Percentiles rank a stretch among this genome's conserved stretches.
phyloP scores from a whole-genome alignment of 208 protist genomes.

The Crithidia expoeki region DNA sequence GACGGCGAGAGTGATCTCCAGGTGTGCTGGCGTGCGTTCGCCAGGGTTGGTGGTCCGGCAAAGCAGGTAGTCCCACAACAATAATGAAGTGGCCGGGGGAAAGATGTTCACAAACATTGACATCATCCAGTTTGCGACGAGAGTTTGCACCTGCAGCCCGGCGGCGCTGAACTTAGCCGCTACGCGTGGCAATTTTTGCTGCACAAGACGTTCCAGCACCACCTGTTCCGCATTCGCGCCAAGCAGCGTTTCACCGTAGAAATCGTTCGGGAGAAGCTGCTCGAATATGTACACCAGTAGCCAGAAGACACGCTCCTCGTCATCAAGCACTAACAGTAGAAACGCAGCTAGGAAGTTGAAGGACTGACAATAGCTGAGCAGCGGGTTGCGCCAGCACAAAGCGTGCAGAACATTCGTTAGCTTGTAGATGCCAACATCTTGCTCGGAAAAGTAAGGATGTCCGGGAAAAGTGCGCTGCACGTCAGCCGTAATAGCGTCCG shows the following conservation, averaged over 20 bases:
- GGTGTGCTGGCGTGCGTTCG: slow-evolving; percentile 39
- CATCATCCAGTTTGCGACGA: slow-evolving; percentile 74
- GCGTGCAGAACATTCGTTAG: slow-evolving; percentile 71
- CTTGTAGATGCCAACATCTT: slow-evolving; percentile 59
- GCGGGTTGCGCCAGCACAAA: slow-evolving; percentile 77
- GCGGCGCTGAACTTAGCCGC: slow-evolving; percentile 33
- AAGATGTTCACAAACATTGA: slow-evolving; percentile 73
- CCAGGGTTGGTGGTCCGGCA: slow-evolving; percentile 21
- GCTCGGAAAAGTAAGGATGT: slow-evolving; percentile 72
- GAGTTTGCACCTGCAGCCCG: slow-evolving; percentile 53
- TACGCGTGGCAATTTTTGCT: slow-evolving; percentile 52
- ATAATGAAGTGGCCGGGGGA: slow-evolving; percentile 51
- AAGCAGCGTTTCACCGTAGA: slow-evolving; percentile 61
- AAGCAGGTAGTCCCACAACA: slow-evolving; percentile 73
- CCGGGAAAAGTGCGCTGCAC: slow-evolving; percentile 72
- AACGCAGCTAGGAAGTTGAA: slow-evolving; percentile 78
- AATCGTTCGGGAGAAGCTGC: slow-evolving; percentile 73
- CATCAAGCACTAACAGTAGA: slow-evolving; percentile 63
- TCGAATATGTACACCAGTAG: slow-evolving; percentile 61
- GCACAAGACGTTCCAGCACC: slow-evolving; percentile 47
- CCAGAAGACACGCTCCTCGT: slow-evolving; percentile 77
- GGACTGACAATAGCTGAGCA: slow-evolving; percentile 83
- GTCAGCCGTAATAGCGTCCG: slow-evolving; percentile 57
- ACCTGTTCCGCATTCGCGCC: slow-evolving; percentile 74
- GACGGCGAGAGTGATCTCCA: slow-evolving; percentile 58